Base-by-base conservation (phyloP, 1,284 basidiomycete genomes). In the Malassezia japonica region DNA sequence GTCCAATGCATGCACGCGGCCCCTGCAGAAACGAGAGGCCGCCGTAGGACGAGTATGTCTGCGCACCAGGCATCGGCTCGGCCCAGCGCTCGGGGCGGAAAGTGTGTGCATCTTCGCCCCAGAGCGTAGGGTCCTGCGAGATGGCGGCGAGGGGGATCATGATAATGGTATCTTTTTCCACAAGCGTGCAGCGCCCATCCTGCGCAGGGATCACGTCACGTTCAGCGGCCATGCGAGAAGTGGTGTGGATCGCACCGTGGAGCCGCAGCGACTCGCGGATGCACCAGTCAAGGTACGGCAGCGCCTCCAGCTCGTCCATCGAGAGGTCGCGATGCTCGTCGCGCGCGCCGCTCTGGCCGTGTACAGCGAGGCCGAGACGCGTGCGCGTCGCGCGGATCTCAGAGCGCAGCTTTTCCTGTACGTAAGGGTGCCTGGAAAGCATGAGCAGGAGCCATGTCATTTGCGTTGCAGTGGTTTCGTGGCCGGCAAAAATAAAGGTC, bases 391-490 rank as follows among this genome's bases (percentile, higher is more conserved):
- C 35, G 32, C 60, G 59, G 20, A 70, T 60, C 42, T 67, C 68
- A 5, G 27, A 57, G 2, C 70, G 59, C 7, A 73, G 46, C n/a
- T 55, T 56, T 1, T 36, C 20, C 38, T 71, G 66, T 1, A 63
- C 25, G 2, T 35, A 13, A 0, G 49, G 61, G 15, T 68, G 36
- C 2, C 57, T 29, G 1, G 64, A 55, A 1, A 72, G 56, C 1
- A 61, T 31, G 36, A 51, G 54, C 1, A 72, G 50, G 6, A 67
- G 60, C 71, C 71, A 73, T 1, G 55, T 46, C 10, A 62, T 57
- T 31, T 65, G 65, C 8, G 64, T 65, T 6, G 64, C 57, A 3
- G 68, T 64, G 2, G 70, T 69, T 42, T 73, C 70, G 56, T 72
- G 67, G 0, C 69, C 69, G 3, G 62, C 65, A 20, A 72, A 68